Evolutionary conservation across 108 stramenopile species (phyloP), one percentile per base, ranked within the genome.

Genomic region (Bacterosira constricta): DNA sequence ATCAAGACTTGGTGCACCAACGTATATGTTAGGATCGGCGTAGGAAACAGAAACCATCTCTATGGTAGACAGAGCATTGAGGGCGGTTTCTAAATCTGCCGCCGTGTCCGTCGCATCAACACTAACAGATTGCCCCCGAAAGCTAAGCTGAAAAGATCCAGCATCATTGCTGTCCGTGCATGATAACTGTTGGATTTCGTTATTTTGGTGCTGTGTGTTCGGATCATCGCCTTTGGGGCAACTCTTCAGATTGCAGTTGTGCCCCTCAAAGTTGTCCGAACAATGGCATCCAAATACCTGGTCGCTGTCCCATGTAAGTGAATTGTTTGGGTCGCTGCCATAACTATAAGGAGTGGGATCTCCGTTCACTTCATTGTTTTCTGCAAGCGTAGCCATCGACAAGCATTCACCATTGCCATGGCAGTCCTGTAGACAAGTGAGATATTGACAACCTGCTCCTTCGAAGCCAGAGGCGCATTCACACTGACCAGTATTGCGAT

Each of bases 201-300:
- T 74, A n/a, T 23, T 29, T 73, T 88, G 84, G 38, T 72, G 74
- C 42, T 78, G 72, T 20, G 80, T 81, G 27, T 83, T 63, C 18
- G 90, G 88, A 50, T 91, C 90, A 60, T 91, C 88, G 26, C 90
- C 92, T 20, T 57, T 42, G 23, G 89, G 89, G 71, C 93, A 95
- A 31, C 58, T 46, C 42, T 62, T 84, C 31, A 65, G 46, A 15
- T 38, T 53, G 64, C 92, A 93, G 47, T 91, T 86, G 46, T 85
- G 80, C 36, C 92, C 88, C 31, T 72, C 80, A 38, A 77, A 92
- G 2, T 90, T 88, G n/a, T 81, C 85, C 25, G 91, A 84, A 65
- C 92, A 93, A 37, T 56, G 21, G 60, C 87, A 91, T 12, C 88
- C 88, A 53, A 73, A 83, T 6, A 90, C 53, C 25, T 85, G 71